A percentile compares a stretch with the other conserved stretches of the same genome.
phyloP scores from a whole-genome alignment of 2,329 filamentous ascomycete genomes.

The Ascochyta clinopodiicola region DNA sequence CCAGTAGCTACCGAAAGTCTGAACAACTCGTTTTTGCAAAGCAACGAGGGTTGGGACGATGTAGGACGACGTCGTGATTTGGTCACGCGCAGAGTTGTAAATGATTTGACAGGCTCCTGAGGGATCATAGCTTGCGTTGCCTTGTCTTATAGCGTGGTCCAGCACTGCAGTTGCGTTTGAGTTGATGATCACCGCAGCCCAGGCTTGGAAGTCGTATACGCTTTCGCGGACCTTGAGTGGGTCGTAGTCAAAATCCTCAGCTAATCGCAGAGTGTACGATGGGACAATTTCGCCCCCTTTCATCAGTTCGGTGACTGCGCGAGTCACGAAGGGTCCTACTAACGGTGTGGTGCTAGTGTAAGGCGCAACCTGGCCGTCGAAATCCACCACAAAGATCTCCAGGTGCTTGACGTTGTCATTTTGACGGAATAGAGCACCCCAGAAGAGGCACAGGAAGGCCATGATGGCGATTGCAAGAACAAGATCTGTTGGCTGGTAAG shows the following conservation, averaged over 20 bases:
- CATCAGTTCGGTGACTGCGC: conserved; percentile 53
- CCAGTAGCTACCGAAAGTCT: conserved; percentile 58
- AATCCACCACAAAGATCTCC: conserved; percentile 66
- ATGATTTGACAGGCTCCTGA: conserved; percentile 64
- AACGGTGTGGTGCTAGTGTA: conserved; percentile 54
- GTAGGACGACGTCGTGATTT: conserved; percentile 59
- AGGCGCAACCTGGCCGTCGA: conserved; percentile 61
- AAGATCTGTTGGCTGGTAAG: conserved; percentile 23
- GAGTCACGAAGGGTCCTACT: conserved; percentile 61
- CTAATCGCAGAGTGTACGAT: conserved; percentile 57
- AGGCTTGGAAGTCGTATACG: conserved; percentile 65
- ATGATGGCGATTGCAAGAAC: conserved; percentile 28
- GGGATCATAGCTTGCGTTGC: conserved; percentile 67
- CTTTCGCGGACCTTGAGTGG: conserved; percentile 63
- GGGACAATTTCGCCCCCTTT: conserved; percentile 48
- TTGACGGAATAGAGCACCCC: conserved; percentile 39
- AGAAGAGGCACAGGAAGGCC: conserved; percentile 36
- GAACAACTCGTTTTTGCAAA: conserved; percentile 54
- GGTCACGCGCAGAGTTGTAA: conserved; percentile 64
- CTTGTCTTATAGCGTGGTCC: conserved; percentile 58
- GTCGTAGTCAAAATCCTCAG: conserved; percentile 61
- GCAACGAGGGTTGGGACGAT: conserved; percentile 58
- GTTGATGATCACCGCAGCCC: conserved; percentile 68
- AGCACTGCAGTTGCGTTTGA: conserved; percentile 67
- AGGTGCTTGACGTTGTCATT: conserved; percentile 44